These are phyloP conservation scores for Penicillium sp. DNA, from an alignment of 2,329 filamentous ascomycete genomes.

Conservation along the genomic window DNA sequence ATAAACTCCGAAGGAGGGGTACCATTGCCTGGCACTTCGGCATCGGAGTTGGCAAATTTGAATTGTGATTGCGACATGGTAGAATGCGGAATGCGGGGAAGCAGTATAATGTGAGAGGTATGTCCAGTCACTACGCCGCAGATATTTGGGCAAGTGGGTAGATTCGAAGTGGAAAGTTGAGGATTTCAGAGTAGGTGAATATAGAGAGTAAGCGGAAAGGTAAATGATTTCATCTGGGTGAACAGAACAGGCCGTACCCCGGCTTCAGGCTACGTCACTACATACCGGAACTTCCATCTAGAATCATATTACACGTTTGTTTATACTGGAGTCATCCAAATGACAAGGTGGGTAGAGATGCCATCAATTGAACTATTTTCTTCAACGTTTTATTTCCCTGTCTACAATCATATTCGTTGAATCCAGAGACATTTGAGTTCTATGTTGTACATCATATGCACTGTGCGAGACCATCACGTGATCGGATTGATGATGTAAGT, in stretches of 20 bases:
- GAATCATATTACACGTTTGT: background rate
- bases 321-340: background rate
- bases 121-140: background rate
- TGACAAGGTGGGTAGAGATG: no score
- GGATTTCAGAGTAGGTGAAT: background rate
- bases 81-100: slow-evolving; percentile 3
- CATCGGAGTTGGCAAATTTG: slow-evolving; percentile 34
- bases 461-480: background rate
- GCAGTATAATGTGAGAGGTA: background rate
- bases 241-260: background rate
- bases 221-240: background rate
- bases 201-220: background rate
- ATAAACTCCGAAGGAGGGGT: slow-evolving; percentile 45
- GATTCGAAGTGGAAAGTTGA: no score
- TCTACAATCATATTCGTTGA: background rate
- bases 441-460: background rate
- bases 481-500: slow-evolving; percentile 4
- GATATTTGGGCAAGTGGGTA: background rate
- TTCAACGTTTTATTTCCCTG: background rate
- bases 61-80: slow-evolving; percentile 34
- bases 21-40: slow-evolving; percentile 29
- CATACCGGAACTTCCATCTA: background rate
- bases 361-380: no score
- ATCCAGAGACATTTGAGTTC: background rate
- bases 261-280: slow-evolving; percentile 5